These are phyloP conservation scores for Microthyrium microscopicum DNA, from an alignment of 2,329 filamentous ascomycete genomes.

Conservation along the genomic window DNA sequence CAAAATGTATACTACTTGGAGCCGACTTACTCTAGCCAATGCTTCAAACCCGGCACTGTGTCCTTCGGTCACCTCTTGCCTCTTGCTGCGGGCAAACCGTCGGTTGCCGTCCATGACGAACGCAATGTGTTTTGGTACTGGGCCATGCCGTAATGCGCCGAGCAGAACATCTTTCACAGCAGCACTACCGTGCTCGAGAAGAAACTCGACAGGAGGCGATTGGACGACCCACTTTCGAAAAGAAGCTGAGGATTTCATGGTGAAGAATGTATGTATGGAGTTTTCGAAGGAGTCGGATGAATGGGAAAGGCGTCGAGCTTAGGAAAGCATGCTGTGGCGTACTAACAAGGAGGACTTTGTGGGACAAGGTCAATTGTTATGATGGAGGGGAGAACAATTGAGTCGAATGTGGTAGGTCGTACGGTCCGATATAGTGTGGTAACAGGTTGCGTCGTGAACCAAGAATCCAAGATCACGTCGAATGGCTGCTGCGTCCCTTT, in stretches of 20 bases:
- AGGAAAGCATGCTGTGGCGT: no score
- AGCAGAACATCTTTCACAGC: constrained; percentile 76
- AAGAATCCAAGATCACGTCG: no score
- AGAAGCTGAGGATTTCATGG: constrained; percentile 17
- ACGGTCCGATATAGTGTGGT: no score
- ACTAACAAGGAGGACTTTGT: no score
- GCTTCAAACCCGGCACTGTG: constrained; percentile 94
- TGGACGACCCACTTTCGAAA: constrained; percentile 62
- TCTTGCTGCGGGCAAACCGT: constrained; percentile 73
- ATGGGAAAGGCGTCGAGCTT: no score
- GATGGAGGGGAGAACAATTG: no score
- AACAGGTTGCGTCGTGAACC: no score
- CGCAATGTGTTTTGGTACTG: constrained; percentile 88
- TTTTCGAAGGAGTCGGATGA: no score
- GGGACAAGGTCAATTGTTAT: no score
- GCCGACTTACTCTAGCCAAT: constrained; percentile 53
- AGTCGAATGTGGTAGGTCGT: no score
- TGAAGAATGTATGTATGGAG: no score
- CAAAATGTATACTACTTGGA: neutral
- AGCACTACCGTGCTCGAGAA: constrained; percentile 55
- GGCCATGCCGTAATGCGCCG: constrained; percentile 73
- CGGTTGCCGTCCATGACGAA: constrained; percentile 99
- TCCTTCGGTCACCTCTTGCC: constrained; percentile 92
- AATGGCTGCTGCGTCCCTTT: no score
- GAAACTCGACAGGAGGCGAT: constrained; percentile 85